Conservation (phyloP, 352 stramenopile genomes). For the Pythium phragmitis region DNA sequence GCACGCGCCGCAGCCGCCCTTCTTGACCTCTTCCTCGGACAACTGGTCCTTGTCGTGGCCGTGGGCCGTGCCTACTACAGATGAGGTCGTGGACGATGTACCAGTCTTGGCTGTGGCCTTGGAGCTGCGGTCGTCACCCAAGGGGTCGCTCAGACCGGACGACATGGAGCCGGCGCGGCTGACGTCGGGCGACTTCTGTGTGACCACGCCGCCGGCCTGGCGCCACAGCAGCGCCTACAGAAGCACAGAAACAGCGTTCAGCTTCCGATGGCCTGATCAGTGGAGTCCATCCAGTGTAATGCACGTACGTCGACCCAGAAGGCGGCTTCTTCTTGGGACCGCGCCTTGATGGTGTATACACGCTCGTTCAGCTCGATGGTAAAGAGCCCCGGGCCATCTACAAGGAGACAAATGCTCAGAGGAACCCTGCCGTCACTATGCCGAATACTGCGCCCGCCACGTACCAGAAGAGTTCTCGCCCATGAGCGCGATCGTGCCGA, state of each 20-base stretch:
- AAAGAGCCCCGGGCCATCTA: conserved; percentile 84
- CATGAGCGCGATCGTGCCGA: conserved; percentile 81
- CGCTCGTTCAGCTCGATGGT: conserved; percentile 90
- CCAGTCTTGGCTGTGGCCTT: conserved; percentile 24
- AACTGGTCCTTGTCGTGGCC: conserved; percentile 20
- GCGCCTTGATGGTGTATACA: conserved; percentile 90
- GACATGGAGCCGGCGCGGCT: conserved; percentile 38
- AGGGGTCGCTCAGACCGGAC: conserved; percentile 36
- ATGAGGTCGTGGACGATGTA: conserved; percentile 3
- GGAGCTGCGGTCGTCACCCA: conserved; percentile 26
- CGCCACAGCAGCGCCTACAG: conserved; percentile 77
- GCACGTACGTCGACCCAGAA: conserved; percentile 83
- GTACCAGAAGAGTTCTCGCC: conserved; percentile 65
- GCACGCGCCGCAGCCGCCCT: conserved; percentile 55
- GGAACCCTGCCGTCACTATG: neutral
- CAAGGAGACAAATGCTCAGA: neutral
- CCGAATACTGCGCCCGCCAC: neutral
- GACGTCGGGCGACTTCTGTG: conserved; percentile 69
- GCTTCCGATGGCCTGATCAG: neutral
- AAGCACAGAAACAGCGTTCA: neutral
- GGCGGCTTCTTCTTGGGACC: conserved; percentile 79
- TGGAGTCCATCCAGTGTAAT: neutral
- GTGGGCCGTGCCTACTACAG: neutral
- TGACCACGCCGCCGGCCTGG: conserved; percentile 75
- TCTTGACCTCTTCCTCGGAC: conserved; percentile 39